Conservation (phyloP, 345 rosid species). For the Heritiera littoralis region DNA sequence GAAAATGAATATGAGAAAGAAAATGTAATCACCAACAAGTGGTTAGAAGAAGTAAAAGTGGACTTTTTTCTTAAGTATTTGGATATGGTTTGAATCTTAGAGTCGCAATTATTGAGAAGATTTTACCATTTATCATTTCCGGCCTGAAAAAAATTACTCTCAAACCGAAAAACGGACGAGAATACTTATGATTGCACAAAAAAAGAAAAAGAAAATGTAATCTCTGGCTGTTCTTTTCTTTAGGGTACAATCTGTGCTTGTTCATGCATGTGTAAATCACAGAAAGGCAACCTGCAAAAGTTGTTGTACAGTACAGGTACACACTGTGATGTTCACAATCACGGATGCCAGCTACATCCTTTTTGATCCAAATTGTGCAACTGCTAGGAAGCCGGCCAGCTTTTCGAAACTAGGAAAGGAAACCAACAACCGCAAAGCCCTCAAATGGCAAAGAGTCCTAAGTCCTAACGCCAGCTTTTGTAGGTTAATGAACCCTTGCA, state of each 20-base stretch:
- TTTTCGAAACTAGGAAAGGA: slow-evolving; percentile 34
- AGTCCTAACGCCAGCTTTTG: slow-evolving; percentile 24
- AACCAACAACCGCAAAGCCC: slow-evolving; percentile 17
- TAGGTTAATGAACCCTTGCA: slow-evolving; percentile 14
- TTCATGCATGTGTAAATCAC: slow-evolving; percentile 29
- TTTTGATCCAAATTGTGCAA: slow-evolving; percentile 20
- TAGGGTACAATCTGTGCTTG: neutral
- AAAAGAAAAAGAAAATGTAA: neutral
- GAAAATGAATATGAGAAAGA: neutral
- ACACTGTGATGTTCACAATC: neutral
- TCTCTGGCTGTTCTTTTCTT: neutral
- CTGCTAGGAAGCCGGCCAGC: neutral
- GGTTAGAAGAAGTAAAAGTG: no score
- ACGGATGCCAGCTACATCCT: slow-evolving; percentile 11
- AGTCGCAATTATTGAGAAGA: no score
- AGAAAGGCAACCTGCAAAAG: slow-evolving; percentile 30
- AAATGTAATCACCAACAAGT: neutral
- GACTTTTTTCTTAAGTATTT: no score
- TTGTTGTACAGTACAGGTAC: neutral
- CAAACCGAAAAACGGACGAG: no score
- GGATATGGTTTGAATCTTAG: no score
- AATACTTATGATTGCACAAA: no score
- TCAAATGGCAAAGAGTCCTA: slow-evolving; percentile 19
- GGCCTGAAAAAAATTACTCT: no score
- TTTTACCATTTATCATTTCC: no score